Evolutionary conservation across 805 yeast species (phyloP).

Genomic region (Wickerhamomyces alni): DNA sequence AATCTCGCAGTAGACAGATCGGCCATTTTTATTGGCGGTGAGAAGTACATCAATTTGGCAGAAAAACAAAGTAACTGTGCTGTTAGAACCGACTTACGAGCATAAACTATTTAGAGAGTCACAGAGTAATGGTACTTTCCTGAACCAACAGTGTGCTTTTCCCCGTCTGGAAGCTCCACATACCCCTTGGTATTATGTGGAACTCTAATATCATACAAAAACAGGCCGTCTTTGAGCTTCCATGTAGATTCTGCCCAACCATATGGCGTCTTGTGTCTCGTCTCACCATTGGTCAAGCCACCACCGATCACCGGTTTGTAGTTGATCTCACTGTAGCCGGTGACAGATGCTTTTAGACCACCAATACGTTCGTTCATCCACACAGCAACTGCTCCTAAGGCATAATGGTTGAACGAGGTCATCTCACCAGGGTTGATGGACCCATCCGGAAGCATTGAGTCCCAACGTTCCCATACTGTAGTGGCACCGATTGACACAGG

Average conservation of each 20-base stretch:
- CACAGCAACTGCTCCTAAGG: constrained; percentile 16
- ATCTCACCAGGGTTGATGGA: constrained; percentile 15
- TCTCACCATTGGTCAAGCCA: constrained; percentile 6
- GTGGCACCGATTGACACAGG: constrained; percentile 17
- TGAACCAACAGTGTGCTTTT: constrained; percentile 1
- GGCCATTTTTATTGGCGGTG: too few species aligned
- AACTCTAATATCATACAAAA: constrained; percentile 8
- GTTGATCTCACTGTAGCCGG: constrained; percentile 7
- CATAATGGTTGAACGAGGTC: constrained; percentile 19
- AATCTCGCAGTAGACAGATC: too few species aligned
- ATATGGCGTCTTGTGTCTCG: constrained; percentile 11
- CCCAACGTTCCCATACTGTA: constrained; percentile 18
- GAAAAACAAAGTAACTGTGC: too few species aligned
- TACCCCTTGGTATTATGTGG: constrained; percentile 11
- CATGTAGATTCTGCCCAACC: constrained; percentile 15
- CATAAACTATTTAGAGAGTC: not conserved
- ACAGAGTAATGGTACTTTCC: constrained; percentile 2
- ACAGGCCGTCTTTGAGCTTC: constrained; percentile 4
- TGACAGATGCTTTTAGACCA: constrained; percentile 7
- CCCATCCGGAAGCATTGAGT: constrained; percentile 15
- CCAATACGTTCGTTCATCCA: constrained; percentile 17
- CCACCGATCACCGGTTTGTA: constrained; percentile 15
- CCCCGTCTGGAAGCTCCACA: constrained; percentile 11
- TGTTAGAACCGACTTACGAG: too few species aligned
- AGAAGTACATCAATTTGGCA: too few species aligned